Base-by-base conservation (phyloP, 352 stramenopile genomes). In the Pythium vanterpoolii region DNA sequence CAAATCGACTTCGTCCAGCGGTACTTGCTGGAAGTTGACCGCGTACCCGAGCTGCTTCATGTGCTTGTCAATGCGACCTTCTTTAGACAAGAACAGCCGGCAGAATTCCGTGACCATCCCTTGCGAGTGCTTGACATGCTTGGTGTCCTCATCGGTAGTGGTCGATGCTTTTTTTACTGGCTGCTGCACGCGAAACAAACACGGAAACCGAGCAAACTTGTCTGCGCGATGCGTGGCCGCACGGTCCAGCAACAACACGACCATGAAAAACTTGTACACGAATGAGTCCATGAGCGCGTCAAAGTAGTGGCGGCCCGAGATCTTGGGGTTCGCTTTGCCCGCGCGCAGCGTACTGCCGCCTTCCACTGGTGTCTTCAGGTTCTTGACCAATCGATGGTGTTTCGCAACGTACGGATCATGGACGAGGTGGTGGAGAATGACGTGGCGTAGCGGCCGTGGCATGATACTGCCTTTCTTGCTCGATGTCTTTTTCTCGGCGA, bases 21-120 rank as follows among this genome's bases (percentile, higher is more conserved):
- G 74, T 9, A 82, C 86, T 73, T 99, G 97, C 30, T 93, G 69
- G 64, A 98, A 96, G 19, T 53, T 76, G 6, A 98, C 73, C 21
- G 66, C 81, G 49, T 98, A 93, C 19, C 96, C 86, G 21, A 96
- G 62, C 23, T 85, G 76, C 40, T 79, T 80, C 24, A 99, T 58
- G 67, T 99, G 96, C 28, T 93, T 96, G 38, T 98, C 81, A 50
- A 99, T 96, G 52, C 98, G 91, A 18, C 96, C 96, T 85, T 99
- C 93, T 27, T 80, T 83, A 8, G 83, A 86, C 26, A 99, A 67
- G 68, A 97, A 98, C 39, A 97, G 70, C 38, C 96, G 74, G 57
- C 84, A 97, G 26, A 99, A 92, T 26, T 93, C 83, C 0, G 82
- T 80, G n/a, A 99, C 76, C 30, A 99, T 79, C 21, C 89, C 76